These are phyloP conservation scores for Chlorella variabilis DNA, from an alignment of 163 green algal genomes.

Conservation along the genomic window DNA sequence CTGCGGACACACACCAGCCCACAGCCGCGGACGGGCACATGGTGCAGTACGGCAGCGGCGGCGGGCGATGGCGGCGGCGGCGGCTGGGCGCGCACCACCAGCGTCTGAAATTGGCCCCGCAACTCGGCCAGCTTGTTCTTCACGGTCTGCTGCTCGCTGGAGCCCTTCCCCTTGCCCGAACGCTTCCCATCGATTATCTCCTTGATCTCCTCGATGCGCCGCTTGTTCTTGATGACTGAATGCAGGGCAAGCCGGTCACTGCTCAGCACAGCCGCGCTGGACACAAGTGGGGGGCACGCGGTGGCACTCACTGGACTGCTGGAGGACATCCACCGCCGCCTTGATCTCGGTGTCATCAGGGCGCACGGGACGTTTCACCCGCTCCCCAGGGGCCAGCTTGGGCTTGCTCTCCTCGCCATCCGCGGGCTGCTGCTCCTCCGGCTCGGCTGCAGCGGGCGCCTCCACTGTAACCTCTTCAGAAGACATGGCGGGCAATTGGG, in stretches of 20 bases:
- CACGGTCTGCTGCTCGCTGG: constrained; percentile 39
- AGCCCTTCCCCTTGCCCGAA: constrained; percentile 29
- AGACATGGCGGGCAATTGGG: background rate
- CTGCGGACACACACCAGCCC: too few relatives aligned
- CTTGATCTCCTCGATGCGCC: constrained; percentile 52
- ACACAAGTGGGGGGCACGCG: background rate
- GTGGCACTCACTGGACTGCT: constrained; percentile 40
- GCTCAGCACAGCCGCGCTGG: background rate
- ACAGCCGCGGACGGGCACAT: too few relatives aligned
- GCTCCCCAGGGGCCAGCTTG: background rate
- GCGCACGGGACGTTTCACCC: constrained; percentile 34
- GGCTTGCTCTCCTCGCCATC: background rate
- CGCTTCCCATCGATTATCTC: constrained; percentile 37
- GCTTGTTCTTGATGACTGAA: constrained; percentile 52
- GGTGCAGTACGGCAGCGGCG: background rate
- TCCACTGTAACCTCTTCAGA: background rate
- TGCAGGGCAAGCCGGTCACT: too few relatives aligned
- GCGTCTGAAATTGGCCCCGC: constrained; percentile 39
- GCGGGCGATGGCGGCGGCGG: background rate
- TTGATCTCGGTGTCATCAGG: constrained; percentile 51
- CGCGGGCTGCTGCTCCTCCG: background rate
- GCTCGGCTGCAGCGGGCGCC: background rate
- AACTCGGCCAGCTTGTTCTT: constrained; percentile 52
- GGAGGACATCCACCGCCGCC: constrained; percentile 36
- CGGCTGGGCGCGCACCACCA: constrained; percentile 38